phyloP scores from a whole-genome alignment of 2,329 filamentous ascomycete genomes.

The Aspergillus pseudotamarii region DNA sequence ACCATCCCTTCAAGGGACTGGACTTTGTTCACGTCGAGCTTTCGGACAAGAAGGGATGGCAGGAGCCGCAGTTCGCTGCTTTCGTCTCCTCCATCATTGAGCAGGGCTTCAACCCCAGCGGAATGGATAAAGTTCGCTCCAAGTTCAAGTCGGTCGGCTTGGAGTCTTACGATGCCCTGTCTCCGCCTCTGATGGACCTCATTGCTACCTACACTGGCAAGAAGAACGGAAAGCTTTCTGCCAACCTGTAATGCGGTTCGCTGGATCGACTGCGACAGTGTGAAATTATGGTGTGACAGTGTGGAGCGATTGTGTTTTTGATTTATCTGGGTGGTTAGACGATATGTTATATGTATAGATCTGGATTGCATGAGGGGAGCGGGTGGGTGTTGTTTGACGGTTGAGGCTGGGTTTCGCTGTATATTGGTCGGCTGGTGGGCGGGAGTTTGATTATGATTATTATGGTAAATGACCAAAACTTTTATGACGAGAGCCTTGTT shows the following conservation, averaged over 20 bases:
- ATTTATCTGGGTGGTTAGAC: not conserved
- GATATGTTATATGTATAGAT: not conserved
- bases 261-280: not conserved
- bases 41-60: slow-evolving; percentile 64
- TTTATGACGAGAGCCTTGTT: not conserved
- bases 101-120: slow-evolving; percentile 62
- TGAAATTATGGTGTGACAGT: not conserved
- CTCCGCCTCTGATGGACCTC: slow-evolving; percentile 65
- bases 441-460: not conserved
- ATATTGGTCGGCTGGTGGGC: not conserved
- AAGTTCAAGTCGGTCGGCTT: slow-evolving; percentile 60
- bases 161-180: slow-evolving; percentile 65
- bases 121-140: slow-evolving; percentile 58
- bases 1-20: slow-evolving; percentile 69
- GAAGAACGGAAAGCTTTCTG: slow-evolving; percentile 40
- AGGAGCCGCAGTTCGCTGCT: slow-evolving; percentile 70
- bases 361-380: not conserved
- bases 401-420: not conserved
- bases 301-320: not conserved
- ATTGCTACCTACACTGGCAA: slow-evolving; percentile 60
- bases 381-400: not conserved
- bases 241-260: slow-evolving; percentile 26
- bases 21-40: slow-evolving; percentile 70
- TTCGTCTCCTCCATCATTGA: slow-evolving; percentile 71
- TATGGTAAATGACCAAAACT: not conserved